phyloP scores from a whole-genome alignment of 2,329 filamentous ascomycete species.

The Alternaria consortialis region DNA sequence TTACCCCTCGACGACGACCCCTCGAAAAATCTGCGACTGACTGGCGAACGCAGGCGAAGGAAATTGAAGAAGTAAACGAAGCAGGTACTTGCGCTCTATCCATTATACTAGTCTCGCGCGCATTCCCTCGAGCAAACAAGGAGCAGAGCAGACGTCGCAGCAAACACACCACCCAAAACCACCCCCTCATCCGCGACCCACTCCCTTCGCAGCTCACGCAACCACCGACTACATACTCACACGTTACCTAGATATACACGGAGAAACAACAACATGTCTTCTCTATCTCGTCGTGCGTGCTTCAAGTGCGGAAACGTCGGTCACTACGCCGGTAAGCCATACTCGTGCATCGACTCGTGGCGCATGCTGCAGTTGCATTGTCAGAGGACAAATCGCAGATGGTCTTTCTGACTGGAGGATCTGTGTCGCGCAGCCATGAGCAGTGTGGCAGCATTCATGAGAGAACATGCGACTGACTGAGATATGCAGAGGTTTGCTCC shows the following conservation, averaged over 20 bases:
- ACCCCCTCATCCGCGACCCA: slow-evolving; percentile 26
- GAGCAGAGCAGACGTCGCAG: slow-evolving; percentile 22
- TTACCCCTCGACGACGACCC: slow-evolving; percentile 37
- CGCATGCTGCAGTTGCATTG: slow-evolving; percentile 31
- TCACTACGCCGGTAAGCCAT: slow-evolving; percentile 60
- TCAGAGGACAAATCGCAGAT: slow-evolving; percentile 26
- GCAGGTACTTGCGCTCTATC: slow-evolving; percentile 37
- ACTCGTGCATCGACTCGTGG: slow-evolving; percentile 22
- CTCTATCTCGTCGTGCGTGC: slow-evolving; percentile 63
- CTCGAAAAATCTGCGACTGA: slow-evolving; percentile 46
- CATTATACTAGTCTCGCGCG: slow-evolving; percentile 5
- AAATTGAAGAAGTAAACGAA: slow-evolving; percentile 38
- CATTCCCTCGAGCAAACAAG: slow-evolving; percentile 5
- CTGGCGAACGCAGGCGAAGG: slow-evolving; percentile 44
- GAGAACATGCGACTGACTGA: slow-evolving; percentile 33
- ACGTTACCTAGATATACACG: slow-evolving; percentile 33
- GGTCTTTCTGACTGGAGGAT: slow-evolving; percentile 12
- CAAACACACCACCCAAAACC: slow-evolving; percentile 33
- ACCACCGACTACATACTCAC: slow-evolving; percentile 31
- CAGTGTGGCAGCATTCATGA: slow-evolving; percentile 12
- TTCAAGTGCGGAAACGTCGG: slow-evolving; percentile 64
- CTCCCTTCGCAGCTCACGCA: slow-evolving; percentile 25
- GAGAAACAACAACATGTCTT: slow-evolving; percentile 58
- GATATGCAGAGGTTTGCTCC: slow-evolving; percentile 83
- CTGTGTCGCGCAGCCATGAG: slow-evolving; percentile 32